Evolutionary conservation across 2,329 filamentous ascomycete genomes (phyloP), one percentile per base, ranked within the genome.

Genomic region (Amylocarpus encephaloides): DNA sequence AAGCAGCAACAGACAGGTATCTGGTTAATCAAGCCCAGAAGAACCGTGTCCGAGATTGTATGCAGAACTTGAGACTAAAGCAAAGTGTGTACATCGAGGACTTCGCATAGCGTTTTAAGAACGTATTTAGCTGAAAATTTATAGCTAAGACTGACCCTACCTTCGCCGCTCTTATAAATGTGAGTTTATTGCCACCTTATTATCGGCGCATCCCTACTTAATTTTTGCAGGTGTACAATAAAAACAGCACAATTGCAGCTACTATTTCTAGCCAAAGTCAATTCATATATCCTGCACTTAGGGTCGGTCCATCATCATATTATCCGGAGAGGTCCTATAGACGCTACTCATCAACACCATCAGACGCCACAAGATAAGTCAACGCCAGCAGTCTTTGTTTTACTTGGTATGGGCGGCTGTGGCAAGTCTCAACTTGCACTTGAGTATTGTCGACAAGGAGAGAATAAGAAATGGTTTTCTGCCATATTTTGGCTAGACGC

Each of bases 1-100:
- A 61, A 22, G 49, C 58, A 30, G 56, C 57, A 16, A 66, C 64
- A 30, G 50, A 51, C 9, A 38, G 46, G 11, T 67, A 65, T 51
- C 54, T 64, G 11, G 43, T 12, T 12, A 26, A 47, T 29, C 22
- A 43, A 43, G 41, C 41, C 16, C 22, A 43, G 13, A 43, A 43
- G 22, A 30, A 30, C 12, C 41, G 41, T 29, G 15, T 43, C 3
- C 41, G 41, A 33, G 41, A 43, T 29, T 43, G 12, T 33, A 43
- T 43, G 12, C 12, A 18, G 41, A 43, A 43, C 22, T 18, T 43
- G 18, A 29, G 18, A 9, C 12, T 43, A 26, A 43, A 43, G 18
- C 41, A 43, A 15, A 33, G 41, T 43, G 22, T 43, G 22, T 43
- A 43, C 32, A 43, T 43, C 22, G 18, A 15, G 12, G 41, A 43